These are phyloP conservation scores for Populus hybrid DNA, from an alignment of 441 rosid species.

Conservation along the genomic window DNA sequence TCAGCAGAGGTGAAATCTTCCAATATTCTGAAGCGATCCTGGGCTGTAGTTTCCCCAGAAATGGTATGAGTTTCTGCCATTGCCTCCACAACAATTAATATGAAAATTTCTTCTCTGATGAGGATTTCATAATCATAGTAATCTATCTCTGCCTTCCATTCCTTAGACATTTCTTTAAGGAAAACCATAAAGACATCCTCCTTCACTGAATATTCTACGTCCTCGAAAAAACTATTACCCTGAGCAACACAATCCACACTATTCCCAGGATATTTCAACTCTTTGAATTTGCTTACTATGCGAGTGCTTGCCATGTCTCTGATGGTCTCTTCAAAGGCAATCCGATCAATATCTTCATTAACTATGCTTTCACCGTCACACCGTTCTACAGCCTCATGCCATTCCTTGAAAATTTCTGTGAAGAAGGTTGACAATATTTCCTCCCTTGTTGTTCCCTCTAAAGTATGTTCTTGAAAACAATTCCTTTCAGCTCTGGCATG, in stretches of 20 bases:
- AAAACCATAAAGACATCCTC: slow-evolving; percentile 34
- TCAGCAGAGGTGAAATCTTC: slow-evolving; percentile 9
- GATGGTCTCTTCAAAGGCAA: slow-evolving; percentile 26
- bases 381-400: slow-evolving; percentile 27
- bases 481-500: slow-evolving; percentile 1
- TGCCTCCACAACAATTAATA: slow-evolving; percentile 19
- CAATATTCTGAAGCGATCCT: not conserved
- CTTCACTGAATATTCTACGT: slow-evolving; percentile 26
- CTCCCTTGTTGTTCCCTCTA: slow-evolving; percentile 21
- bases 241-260: not conserved
- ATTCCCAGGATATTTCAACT: slow-evolving; percentile 9
- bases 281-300: slow-evolving; percentile 6
- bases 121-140: slow-evolving; percentile 20
- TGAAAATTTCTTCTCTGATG: slow-evolving; percentile 27
- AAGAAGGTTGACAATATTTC: slow-evolving; percentile 21
- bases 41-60: slow-evolving; percentile 9
- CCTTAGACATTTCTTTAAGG: slow-evolving; percentile 25
- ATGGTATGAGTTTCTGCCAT: slow-evolving; percentile 17
- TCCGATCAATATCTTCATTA: slow-evolving; percentile 21
- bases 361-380: slow-evolving; percentile 14
- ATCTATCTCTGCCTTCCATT: slow-evolving; percentile 24
- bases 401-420: slow-evolving; percentile 23
- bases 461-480: slow-evolving; percentile 9
- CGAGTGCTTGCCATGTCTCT: slow-evolving; percentile 16
- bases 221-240: slow-evolving; percentile 8